Evolutionary conservation across 2,329 filamentous ascomycete genomes (phyloP), one percentile per base, ranked within the genome.

Genomic region (Aspergillus sp.): DNA sequence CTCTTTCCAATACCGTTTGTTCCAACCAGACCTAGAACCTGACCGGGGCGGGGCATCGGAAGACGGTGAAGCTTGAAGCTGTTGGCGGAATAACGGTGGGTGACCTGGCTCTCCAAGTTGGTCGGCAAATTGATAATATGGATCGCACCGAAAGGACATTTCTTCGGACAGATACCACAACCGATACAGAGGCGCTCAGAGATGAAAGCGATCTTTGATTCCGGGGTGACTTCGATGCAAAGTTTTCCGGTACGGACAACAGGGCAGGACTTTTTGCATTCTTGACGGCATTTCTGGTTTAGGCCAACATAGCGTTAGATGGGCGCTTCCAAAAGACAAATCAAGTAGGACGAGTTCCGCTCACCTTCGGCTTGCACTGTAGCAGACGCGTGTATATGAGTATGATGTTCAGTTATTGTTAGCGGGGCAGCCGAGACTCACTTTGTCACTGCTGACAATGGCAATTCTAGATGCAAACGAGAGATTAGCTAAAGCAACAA

Each of bases 1-100:
- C 93, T 97, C 88, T 99, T 99, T 81, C 95, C 95, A 73, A 98
- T 99, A 92, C 96, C 95, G 88, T 99, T 99, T 72, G 95, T 98
- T 79, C 95, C 96, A 49, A 99, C 96, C 56, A 99, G 86, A 83
- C 95, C 95, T 61, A 99, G 82, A 31, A 99, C 96, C 76, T 98
- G 92, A 65, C 95, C 95, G 34, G 95, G 94, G 64, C 95, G 89
- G 66, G 95, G 95, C 87, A 94, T 97, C 61, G 96, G 95, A 74
- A 98, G 85, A 72, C 96, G 89, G 81, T 99, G 95, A 69, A 99
- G 88, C 86, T 99, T 99, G 88, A 99, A 99, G 83, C 93, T 97
- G 86, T 99, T 99, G 78, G 95, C 94, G 59, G 94, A 96, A 84
- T 99, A 99, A 77, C 95, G 91, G 80, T 99, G 96, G 70, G 95